These are phyloP conservation scores for Sugiyamaella chiloensis DNA, from an alignment of 805 yeast genomes.

Conservation along the genomic window DNA sequence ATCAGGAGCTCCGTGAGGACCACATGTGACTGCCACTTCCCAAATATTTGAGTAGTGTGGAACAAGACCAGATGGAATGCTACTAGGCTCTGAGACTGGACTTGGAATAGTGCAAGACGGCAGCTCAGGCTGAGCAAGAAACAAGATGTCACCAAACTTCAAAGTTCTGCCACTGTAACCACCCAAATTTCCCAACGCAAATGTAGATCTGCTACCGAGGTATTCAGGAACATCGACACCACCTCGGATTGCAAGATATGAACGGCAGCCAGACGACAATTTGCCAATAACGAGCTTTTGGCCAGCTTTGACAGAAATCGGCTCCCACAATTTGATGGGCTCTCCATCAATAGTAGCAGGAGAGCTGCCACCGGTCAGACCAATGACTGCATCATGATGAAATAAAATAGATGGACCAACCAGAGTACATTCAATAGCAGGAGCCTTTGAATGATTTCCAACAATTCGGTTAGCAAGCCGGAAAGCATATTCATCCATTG, in stretches of 20 bases:
- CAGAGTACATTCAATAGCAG: conserved; percentile 87
- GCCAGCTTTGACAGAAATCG: conserved; percentile 68
- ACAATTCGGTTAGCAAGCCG: conserved; percentile 86
- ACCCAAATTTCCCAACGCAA: conserved; percentile 87
- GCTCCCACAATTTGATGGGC: conserved; percentile 61
- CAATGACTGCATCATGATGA: conserved; percentile 74
- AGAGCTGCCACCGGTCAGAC: conserved; percentile 83
- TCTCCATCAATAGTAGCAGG: conserved; percentile 64
- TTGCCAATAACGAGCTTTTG: conserved; percentile 80
- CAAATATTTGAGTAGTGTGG: conserved; percentile 56
- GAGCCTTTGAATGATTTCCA: conserved; percentile 77
- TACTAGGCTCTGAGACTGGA: conserved; percentile 62
- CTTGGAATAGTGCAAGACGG: conserved; percentile 66
- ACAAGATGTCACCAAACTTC: conserved; percentile 88
- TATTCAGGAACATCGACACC: conserved; percentile 94
- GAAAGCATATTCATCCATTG: conserved; percentile 93
- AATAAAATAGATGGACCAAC: conserved; percentile 82
- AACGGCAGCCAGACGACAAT: conserved; percentile 77
- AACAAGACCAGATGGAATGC: conserved; percentile 52
- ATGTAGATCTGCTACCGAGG: conserved; percentile 93
- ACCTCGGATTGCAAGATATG: conserved; percentile 85
- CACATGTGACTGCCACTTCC: conserved; percentile 91
- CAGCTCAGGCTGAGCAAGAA: conserved; percentile 74
- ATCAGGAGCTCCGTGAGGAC: conserved; percentile 98
- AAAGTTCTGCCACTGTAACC: conserved; percentile 92